phyloP scores from a whole-genome alignment of 106 monocot genomes.

The Narthecium ossifragum region DNA sequence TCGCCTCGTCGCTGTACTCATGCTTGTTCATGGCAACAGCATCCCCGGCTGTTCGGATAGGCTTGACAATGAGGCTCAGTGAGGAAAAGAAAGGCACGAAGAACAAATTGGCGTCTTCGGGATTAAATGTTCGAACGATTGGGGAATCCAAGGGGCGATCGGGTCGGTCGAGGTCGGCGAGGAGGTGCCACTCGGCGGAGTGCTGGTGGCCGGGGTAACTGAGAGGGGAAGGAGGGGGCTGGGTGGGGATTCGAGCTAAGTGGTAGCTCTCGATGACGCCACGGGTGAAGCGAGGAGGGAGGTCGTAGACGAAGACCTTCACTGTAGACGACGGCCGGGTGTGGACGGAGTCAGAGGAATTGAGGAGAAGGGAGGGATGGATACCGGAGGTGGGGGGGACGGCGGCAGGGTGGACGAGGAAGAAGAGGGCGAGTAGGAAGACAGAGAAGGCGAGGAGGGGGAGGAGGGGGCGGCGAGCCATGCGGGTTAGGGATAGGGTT shows the following conservation, averaged over 20 bases:
- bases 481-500: constrained; percentile 6
- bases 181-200: constrained; percentile 90
- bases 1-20: constrained; percentile 42
- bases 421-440: constrained; percentile 1
- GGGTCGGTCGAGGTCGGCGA: constrained; percentile 32
- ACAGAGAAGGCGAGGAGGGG: not conserved
- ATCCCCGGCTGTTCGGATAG: too few relatives aligned
- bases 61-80: constrained; percentile 79
- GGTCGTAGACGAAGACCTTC: constrained; percentile 83
- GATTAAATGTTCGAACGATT: constrained; percentile 31
- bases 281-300: constrained; percentile 70
- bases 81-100: constrained; percentile 96
- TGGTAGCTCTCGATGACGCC: constrained; percentile 75
- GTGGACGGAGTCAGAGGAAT: too few relatives aligned
- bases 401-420: constrained; percentile 6
- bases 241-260: constrained; percentile 31
- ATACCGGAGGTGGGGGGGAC: not conserved
- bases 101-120: constrained; percentile 71
- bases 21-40: too few relatives aligned
- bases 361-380: constrained; percentile 21
- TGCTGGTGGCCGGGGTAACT: constrained; percentile 93
- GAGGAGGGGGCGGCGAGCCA: constrained; percentile 4
- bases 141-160: constrained; percentile 24
- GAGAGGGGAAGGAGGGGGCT: constrained; percentile 6
- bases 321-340: too few relatives aligned